Evolutionary conservation across 2,329 filamentous ascomycete species (phyloP).

Genomic region (Mycosphaerelloides madeirae): DNA sequence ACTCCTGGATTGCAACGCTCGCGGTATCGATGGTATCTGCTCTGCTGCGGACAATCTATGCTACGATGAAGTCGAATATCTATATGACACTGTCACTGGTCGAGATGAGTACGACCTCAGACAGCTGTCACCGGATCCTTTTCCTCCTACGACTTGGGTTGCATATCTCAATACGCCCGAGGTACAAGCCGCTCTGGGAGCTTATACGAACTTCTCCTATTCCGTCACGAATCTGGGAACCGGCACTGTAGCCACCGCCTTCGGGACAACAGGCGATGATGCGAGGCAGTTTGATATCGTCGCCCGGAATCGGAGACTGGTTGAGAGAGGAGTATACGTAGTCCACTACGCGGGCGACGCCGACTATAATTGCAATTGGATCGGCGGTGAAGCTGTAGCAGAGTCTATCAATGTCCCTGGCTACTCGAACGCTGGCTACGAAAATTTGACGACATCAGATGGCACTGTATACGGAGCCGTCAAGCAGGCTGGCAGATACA

Average conservation of each 20-base stretch:
- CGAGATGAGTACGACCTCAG: conserved; percentile 59
- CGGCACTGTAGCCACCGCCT: conserved; percentile 42
- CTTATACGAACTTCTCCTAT: conserved; percentile 54
- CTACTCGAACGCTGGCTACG: conserved; percentile 45
- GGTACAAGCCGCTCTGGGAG: conserved; percentile 55
- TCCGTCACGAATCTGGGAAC: conserved; percentile 45
- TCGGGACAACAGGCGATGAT: conserved; percentile 48
- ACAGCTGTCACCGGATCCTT: conserved; percentile 52
- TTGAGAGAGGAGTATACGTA: conserved; percentile 38
- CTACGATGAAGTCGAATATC: conserved; percentile 46
- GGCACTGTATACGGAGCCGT: conserved; percentile 50
- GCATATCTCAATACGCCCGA: conserved; percentile 53
- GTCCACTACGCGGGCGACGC: conserved; percentile 46
- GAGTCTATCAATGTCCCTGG: conserved; percentile 39
- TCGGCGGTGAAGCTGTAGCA: conserved; percentile 41
- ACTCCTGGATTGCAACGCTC: conserved; percentile 50
- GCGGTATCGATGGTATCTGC: conserved; percentile 50
- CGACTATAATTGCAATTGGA: conserved; percentile 48
- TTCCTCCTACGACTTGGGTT: conserved; percentile 49
- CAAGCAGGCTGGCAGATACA: conserved; percentile 49
- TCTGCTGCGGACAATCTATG: conserved; percentile 53
- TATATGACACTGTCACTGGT: conserved; percentile 48
- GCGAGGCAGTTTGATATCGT: conserved; percentile 42
- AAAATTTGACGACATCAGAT: conserved; percentile 42
- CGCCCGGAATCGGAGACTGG: conserved; percentile 36